These are phyloP conservation scores for Claviceps purpurea DNA, from an alignment of 2,329 filamentous ascomycete species.

Conservation along the genomic window DNA sequence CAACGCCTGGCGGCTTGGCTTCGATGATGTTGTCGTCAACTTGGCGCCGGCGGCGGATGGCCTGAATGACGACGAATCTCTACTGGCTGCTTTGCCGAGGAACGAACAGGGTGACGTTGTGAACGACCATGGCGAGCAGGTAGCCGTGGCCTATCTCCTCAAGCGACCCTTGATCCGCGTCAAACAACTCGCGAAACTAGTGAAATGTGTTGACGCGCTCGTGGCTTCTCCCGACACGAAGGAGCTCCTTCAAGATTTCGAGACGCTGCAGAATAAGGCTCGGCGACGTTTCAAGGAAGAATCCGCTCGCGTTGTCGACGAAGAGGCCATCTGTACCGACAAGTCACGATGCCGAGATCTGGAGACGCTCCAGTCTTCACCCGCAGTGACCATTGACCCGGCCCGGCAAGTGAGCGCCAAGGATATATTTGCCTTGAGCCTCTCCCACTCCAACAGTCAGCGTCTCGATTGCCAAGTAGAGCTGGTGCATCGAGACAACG, in stretches of 20 bases:
- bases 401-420: conserved; percentile 73
- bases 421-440: conserved; percentile 75
- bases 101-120: conserved; percentile 54
- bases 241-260: conserved; percentile 40
- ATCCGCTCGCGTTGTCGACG: conserved; percentile 63
- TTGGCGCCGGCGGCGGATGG: conserved; percentile 53
- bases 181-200: conserved; percentile 74
- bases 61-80: conserved; percentile 45
- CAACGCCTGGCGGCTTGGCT: conserved; percentile 79
- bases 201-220: conserved; percentile 53
- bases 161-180: conserved; percentile 79
- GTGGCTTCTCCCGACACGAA: conserved; percentile 32
- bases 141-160: conserved; percentile 86
- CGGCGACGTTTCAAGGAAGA: conserved; percentile 51
- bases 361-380: conserved; percentile 58
- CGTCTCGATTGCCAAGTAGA: conserved; percentile 82
- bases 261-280: conserved; percentile 61
- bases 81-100: conserved; percentile 44
- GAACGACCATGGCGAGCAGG: conserved; percentile 69
- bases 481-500: conserved; percentile 70
- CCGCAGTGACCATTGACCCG: conserved; percentile 59
- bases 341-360: conserved; percentile 67
- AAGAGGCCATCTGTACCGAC: conserved; percentile 76
- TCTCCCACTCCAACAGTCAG: conserved; percentile 82
- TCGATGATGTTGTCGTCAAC: conserved; percentile 89